Base-by-base conservation (phyloP, 176 grass and related monocot genomes). In the Zoysia pacifica region DNA sequence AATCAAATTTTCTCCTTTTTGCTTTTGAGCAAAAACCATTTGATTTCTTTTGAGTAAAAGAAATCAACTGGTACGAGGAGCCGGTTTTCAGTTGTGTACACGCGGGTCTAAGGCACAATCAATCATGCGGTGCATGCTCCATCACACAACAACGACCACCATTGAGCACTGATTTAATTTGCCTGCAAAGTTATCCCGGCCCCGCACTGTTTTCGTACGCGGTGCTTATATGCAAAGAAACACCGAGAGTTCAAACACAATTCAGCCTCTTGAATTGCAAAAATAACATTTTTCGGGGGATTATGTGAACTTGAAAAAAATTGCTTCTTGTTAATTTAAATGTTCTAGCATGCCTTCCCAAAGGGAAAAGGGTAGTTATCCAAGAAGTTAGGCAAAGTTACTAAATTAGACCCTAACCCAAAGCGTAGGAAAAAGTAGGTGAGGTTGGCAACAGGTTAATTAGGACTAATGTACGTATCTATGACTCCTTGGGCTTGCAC, bases 321-420 rank as follows among this genome's bases (percentile, higher is more conserved):
- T 36, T 65, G 37, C 1, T 40, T 3, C 11, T 7, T 39, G 40
- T 15, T 3, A 7, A 48, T 39, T 19, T 28, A 28, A 28, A 28
- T 5, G 35, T 9, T 72, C 49, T 14, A 28, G 47, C 36, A 54
- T 62, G 63, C 5, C 63, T 65, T 65, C 11, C 12, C 11, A 7
- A 62, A 11, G 28, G 28, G 4, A 13, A 39, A 64, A 64, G 1
- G 8, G 10, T 67, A 15, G 13, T 9, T 16, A 49, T 28, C 72
- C 11, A 65, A 46, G 1, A 55, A 54, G 20, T 79, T 79, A 55
- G 59, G 48, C 66, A 65, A 85, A 72, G 13, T 40, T 69, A 55
- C 9, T 13, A 11, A 65, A 48, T 88, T 79, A 53, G 52, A 38
- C 52, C 59, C 19, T 62, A 62, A 28, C 59, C 44, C 38, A 60